phyloP scores from a whole-genome alignment of 164 flowering plant genomes.

The Tetracentron sinense region DNA sequence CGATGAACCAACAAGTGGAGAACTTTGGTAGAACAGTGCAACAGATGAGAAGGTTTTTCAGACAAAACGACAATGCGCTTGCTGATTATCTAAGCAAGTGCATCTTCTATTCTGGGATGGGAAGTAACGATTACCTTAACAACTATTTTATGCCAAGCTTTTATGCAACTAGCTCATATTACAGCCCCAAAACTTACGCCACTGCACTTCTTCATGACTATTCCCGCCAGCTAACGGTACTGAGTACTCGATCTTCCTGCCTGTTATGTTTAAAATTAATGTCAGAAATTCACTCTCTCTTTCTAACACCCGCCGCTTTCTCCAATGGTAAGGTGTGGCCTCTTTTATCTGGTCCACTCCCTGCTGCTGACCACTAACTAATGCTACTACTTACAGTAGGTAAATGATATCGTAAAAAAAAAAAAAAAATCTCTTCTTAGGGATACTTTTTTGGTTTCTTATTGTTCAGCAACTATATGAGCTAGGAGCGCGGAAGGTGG shows the following conservation, averaged over 20 bases:
- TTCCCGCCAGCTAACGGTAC: conserved; percentile 60
- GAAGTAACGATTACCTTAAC: conserved; percentile 88
- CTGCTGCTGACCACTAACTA: no score
- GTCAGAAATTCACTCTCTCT: no score
- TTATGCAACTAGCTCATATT: conserved; percentile 47
- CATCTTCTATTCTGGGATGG: conserved; percentile 70
- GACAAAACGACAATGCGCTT: conserved; percentile 40
- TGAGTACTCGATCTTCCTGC: background rate
- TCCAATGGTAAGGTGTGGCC: no score
- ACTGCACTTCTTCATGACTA: conserved; percentile 63
- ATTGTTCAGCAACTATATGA: conserved; percentile 45
- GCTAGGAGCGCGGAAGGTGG: conserved; percentile 75
- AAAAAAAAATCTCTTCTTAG: no score
- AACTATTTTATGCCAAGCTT: conserved; percentile 73
- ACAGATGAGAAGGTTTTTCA: conserved; percentile 44
- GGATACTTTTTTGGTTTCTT: background rate
- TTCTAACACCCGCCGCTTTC: no score
- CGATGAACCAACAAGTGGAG: conserved; percentile 64
- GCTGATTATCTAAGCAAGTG: conserved; percentile 51
- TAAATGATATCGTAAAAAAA: no score
- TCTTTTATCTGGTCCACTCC: no score
- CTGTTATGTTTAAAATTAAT: no score
- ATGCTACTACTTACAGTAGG: no score
- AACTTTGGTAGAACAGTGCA: conserved; percentile 48
- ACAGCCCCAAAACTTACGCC: conserved; percentile 50